Evolutionary conservation across 495 filamentous ascomycete species (phyloP).

Genomic region (Diplogelasinospora grovesii): DNA sequence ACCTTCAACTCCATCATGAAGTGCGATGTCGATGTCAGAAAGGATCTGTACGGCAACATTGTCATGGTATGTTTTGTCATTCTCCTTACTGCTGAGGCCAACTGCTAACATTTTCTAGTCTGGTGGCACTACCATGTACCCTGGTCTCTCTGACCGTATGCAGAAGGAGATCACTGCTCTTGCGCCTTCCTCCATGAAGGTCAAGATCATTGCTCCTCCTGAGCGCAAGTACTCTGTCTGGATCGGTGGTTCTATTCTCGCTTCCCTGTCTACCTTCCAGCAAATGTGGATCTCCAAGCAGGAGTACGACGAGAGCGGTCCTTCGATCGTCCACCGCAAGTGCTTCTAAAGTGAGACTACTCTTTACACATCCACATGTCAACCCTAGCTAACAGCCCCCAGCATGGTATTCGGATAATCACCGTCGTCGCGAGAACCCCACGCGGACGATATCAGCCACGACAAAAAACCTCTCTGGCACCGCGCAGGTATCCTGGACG

Average conservation of each 20-base stretch:
- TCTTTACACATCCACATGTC: too few relatives aligned
- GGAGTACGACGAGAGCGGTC: slow-evolving; percentile 99
- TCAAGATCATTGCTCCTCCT: slow-evolving; percentile 96
- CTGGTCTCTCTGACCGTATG: slow-evolving; percentile 99
- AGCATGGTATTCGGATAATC: slow-evolving; percentile 15
- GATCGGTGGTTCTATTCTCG: slow-evolving; percentile 99
- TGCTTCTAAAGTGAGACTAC: slow-evolving; percentile 96
- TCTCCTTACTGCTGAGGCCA: not conserved
- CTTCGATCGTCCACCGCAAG: slow-evolving; percentile 99
- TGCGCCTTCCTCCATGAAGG: slow-evolving; percentile 98
- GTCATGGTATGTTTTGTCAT: slow-evolving; percentile 73
- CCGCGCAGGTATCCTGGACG: slow-evolving; percentile 38
- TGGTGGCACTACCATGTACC: slow-evolving; percentile 99
- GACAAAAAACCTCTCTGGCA: slow-evolving; percentile 29
- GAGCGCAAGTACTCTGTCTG: slow-evolving; percentile 99
- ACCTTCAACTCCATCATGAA: slow-evolving; percentile 99
- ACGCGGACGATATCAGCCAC: slow-evolving; percentile 26
- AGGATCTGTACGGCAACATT: slow-evolving; percentile 99
- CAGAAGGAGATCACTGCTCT: slow-evolving; percentile 99
- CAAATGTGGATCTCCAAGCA: slow-evolving; percentile 99
- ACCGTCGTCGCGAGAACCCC: slow-evolving; percentile 27
- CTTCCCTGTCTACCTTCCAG: slow-evolving; percentile 99
- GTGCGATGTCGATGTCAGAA: slow-evolving; percentile 99
- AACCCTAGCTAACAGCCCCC: too few relatives aligned
- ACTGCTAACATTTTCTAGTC: slow-evolving; percentile 51